phyloP scores from a whole-genome alignment of 306 rosid genomes.

The Lotus japonicus region DNA sequence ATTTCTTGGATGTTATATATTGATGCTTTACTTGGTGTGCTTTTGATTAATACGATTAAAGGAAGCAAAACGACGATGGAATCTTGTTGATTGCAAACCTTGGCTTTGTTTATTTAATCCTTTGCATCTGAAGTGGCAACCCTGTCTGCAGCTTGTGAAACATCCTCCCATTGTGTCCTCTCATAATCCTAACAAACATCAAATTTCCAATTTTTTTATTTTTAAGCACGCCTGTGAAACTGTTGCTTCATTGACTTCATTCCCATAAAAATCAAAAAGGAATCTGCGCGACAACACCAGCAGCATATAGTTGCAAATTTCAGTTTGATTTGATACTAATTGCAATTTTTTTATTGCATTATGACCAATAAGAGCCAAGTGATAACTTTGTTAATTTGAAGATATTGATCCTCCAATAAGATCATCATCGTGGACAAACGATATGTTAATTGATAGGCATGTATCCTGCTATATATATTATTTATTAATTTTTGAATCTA shows the following conservation, averaged over 20 bases:
- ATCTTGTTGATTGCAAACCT: slow-evolving; percentile 6
- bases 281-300: neutral
- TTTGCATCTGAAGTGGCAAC: slow-evolving; percentile 16
- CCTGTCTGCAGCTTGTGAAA: slow-evolving; percentile 11
- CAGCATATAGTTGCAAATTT: neutral
- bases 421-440: neutral
- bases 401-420: neutral
- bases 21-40: too few relatives aligned
- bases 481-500: too few relatives aligned
- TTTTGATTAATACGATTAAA: neutral
- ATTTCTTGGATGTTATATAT: too few relatives aligned
- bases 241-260: slow-evolving; percentile 20
- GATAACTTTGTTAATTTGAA: neutral
- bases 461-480: neutral
- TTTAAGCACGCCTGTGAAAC: slow-evolving; percentile 14
- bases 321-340: neutral
- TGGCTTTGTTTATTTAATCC: neutral
- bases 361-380: neutral
- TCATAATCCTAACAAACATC: slow-evolving; percentile 8
- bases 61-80: neutral
- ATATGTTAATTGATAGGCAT: neutral
- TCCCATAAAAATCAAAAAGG: slow-evolving; percentile 7
- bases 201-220: neutral
- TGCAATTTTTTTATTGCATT: neutral
- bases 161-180: neutral